Percentiles rank a stretch among this genome's conserved stretches.
These are phyloP conservation scores for Mycena polygramma DNA, from an alignment of 768 basidiomycete species.

Conservation along the genomic window DNA sequence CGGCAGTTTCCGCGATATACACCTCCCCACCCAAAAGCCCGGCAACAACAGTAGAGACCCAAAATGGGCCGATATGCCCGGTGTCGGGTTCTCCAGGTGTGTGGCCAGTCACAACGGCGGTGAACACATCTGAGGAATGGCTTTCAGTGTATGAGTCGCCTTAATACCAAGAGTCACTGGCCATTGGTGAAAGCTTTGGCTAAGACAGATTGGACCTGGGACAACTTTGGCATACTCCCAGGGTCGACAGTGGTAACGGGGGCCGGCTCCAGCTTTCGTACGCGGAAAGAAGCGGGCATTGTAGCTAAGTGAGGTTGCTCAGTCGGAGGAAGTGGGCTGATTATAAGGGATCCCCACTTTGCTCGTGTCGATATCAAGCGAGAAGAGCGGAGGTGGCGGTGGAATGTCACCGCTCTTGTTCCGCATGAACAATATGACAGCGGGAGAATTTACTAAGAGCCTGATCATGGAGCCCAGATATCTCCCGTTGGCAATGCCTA, in stretches of 20 bases:
- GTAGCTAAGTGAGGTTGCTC: no score
- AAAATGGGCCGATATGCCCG: slow-evolving; percentile 6
- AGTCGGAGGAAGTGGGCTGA: no score
- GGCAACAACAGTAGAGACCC: slow-evolving; percentile 1
- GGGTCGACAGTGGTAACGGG: not conserved
- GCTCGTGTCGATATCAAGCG: no score
- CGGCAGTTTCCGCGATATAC: slow-evolving; percentile 10
- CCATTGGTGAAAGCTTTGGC: not conserved
- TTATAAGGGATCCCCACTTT: no score
- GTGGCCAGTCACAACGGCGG: slow-evolving; percentile 20
- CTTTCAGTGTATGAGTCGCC: no score
- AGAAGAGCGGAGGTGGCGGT: no score
- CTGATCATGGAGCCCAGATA: no score
- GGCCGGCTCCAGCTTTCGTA: not conserved
- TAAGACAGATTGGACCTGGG: not conserved
- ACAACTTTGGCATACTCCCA: not conserved
- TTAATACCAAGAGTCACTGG: no score
- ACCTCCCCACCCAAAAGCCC: slow-evolving; percentile 26
- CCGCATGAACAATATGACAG: no score
- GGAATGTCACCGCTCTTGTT: no score
- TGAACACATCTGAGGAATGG: slow-evolving; percentile 10
- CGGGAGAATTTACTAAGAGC: no score
- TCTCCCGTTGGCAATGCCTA: no score
- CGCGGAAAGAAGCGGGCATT: not conserved
- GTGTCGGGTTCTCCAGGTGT: not conserved